phyloP scores from a whole-genome alignment of 2,329 filamentous ascomycete genomes.

The Venturiaceae sp. region DNA sequence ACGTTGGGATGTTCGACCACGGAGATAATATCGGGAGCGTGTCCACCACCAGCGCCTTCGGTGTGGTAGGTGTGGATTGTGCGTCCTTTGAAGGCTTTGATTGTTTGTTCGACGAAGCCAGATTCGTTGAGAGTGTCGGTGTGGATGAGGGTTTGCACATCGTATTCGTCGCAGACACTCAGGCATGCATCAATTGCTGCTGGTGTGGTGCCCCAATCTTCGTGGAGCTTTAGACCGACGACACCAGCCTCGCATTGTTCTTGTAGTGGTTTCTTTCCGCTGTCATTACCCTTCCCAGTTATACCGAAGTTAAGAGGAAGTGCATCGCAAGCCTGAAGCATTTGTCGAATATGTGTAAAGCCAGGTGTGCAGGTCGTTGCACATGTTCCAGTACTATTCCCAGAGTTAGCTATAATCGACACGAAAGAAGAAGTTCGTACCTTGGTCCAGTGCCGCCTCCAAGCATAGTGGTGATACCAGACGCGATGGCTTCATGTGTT shows the following conservation, averaged over 20 bases:
- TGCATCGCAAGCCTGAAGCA: slow-evolving; percentile 78
- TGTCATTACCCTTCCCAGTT: slow-evolving; percentile 90
- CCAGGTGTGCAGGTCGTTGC: slow-evolving; percentile 92
- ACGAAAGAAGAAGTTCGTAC: slow-evolving; percentile 28
- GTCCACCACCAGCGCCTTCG: slow-evolving; percentile 87
- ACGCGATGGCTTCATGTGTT: slow-evolving; percentile 69
- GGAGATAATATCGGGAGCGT: slow-evolving; percentile 91
- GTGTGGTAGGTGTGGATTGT: slow-evolving; percentile 97
- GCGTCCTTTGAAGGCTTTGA: slow-evolving; percentile 73
- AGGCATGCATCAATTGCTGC: slow-evolving; percentile 85
- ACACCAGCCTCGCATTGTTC: slow-evolving; percentile 78
- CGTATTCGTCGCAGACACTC: slow-evolving; percentile 75
- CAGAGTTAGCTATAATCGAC: background rate
- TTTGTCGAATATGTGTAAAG: slow-evolving; percentile 70
- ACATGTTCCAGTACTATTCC: slow-evolving; percentile 64
- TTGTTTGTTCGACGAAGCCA: slow-evolving; percentile 90
- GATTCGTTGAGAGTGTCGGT: slow-evolving; percentile 95
- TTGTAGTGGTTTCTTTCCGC: slow-evolving; percentile 55
- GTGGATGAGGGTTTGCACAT: slow-evolving; percentile 89
- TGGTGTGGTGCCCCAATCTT: slow-evolving; percentile 91
- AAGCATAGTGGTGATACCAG: slow-evolving; percentile 82
- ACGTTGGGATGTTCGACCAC: slow-evolving; percentile 87
- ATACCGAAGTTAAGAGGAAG: slow-evolving; percentile 84
- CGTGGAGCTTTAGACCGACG: slow-evolving; percentile 86
- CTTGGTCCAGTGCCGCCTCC: slow-evolving; percentile 90